A percentile compares a stretch with the other conserved stretches of the same genome.
Conservation (phyloP, 2,329 filamentous ascomycete species). For the Penicillium paneum region DNA sequence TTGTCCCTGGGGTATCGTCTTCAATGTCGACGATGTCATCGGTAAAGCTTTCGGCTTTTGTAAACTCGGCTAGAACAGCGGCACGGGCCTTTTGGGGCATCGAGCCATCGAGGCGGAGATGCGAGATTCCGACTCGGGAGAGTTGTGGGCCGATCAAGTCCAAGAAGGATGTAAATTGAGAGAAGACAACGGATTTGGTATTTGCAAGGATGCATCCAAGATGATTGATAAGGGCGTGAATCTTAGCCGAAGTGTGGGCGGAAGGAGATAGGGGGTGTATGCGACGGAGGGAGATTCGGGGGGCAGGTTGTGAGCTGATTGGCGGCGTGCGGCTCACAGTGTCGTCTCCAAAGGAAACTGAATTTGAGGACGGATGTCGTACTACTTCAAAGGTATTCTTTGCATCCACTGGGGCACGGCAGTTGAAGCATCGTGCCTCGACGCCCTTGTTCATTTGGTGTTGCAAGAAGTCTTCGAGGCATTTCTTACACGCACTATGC, state of each 20-base stretch:
- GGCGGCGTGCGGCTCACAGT: constrained; percentile 42
- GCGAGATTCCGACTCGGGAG: constrained; percentile 65
- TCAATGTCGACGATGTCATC: constrained; percentile 38
- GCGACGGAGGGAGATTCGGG: constrained; percentile 59
- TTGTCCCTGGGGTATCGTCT: constrained; percentile 22
- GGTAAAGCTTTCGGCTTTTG: constrained; percentile 39
- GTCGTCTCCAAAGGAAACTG: constrained; percentile 45
- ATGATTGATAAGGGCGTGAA: constrained; percentile 72
- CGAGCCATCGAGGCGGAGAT: constrained; percentile 85
- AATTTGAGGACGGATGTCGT: constrained; percentile 57
- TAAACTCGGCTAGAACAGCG: constrained; percentile 73
- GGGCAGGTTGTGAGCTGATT: constrained; percentile 34
- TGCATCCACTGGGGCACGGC: constrained; percentile 74
- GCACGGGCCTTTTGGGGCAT: constrained; percentile 84
- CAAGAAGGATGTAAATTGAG: constrained; percentile 95
- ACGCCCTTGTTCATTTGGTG: constrained; percentile 77
- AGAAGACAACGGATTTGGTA: constrained; percentile 90
- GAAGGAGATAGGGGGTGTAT: constrained; percentile 61
- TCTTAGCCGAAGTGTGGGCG: constrained; percentile 70
- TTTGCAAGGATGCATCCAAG: constrained; percentile 67
- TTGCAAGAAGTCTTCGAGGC: constrained; percentile 82
- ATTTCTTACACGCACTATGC: constrained; percentile 95
- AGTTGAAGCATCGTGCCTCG: constrained; percentile 82
- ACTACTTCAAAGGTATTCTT: constrained; percentile 92
- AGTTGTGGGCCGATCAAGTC: constrained; percentile 85